Conservation (phyloP, 345 rosid genomes). For the Eucalyptus sp. region DNA sequence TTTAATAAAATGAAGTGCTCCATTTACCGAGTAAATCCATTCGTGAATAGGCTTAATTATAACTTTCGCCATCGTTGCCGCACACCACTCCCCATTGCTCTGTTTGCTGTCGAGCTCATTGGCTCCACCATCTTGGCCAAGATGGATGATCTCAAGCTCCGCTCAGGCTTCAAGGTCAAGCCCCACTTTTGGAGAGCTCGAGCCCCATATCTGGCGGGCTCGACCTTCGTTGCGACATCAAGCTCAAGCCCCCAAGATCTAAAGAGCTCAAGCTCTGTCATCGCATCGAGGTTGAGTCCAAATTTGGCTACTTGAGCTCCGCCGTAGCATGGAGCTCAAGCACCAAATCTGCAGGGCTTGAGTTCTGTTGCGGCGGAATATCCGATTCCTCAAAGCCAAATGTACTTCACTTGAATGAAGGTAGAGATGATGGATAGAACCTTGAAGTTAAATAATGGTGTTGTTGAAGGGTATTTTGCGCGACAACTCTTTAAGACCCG, state of each 20-base stretch:
- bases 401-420: neutral
- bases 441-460: neutral
- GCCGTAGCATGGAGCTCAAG: neutral
- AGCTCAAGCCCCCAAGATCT: neutral
- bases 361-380: neutral
- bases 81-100: neutral
- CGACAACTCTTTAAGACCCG: too few relatives aligned
- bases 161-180: neutral
- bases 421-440: neutral
- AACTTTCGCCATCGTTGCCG: neutral
- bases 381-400: neutral
- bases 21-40: neutral
- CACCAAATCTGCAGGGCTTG: neutral
- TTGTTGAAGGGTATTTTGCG: neutral
- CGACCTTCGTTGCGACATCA: neutral
- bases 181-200: neutral
- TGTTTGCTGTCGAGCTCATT: neutral
- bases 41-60: neutral
- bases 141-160: neutral
- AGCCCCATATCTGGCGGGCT: neutral
- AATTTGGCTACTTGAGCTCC: neutral
- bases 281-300: neutral
- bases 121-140: neutral
- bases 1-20: neutral
- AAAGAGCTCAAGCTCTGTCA: neutral